Evolutionary conservation across 768 basidiomycete genomes (phyloP), one percentile per base, ranked within the genome.

Genomic region (Tricholoma matsutake): DNA sequence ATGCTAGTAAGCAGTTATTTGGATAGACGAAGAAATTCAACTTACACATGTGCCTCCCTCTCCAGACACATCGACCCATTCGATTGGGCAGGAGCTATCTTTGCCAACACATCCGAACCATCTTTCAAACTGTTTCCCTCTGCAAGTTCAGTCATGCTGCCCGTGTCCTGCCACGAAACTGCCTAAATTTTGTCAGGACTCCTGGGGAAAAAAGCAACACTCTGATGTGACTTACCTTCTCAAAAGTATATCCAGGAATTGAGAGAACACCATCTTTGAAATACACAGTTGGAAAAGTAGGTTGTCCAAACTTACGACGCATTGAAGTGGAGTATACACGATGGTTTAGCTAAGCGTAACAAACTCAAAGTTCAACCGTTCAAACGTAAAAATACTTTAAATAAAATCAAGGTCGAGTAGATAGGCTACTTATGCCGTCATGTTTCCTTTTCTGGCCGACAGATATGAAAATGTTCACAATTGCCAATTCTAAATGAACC

Each of bases 51-150:
- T 3, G 86, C 85, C 72, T 91, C 88, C 58, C 88, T 78, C 68
- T 89, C 87, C 34, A 91, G 73, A 71, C 83, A 86, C 78, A 89
- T 83, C 3, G 88, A 87, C 14, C 83, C 87, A 70, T 88, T 88
- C 8, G 87, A 86, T 63, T 88, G 86, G 7, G 86, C 85, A 34
- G 86, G 83, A 5, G 86, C 87, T 65, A 91, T 87, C 75, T 91
- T 91, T 1, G 88, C 88, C 31, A 91, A 73, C 4, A 89, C 83
- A 61, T 79, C 82, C 4, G 86, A 85, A 34, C 86, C 82, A 67
- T 89, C 87, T 74, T 89, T 88, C 62, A 89, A 74, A 65, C 83
- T 86, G 65, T 78, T 85, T 20, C 88, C 88, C 70, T 89, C 87
- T 0, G 86, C 86, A 52, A 91, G 73, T 34, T 83, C 73, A 0